A percentile compares a stretch with the other conserved stretches of the same genome.
Evolutionary conservation across 2,329 filamentous ascomycete genomes (phyloP).

Genomic region (Cercospora janseana): DNA sequence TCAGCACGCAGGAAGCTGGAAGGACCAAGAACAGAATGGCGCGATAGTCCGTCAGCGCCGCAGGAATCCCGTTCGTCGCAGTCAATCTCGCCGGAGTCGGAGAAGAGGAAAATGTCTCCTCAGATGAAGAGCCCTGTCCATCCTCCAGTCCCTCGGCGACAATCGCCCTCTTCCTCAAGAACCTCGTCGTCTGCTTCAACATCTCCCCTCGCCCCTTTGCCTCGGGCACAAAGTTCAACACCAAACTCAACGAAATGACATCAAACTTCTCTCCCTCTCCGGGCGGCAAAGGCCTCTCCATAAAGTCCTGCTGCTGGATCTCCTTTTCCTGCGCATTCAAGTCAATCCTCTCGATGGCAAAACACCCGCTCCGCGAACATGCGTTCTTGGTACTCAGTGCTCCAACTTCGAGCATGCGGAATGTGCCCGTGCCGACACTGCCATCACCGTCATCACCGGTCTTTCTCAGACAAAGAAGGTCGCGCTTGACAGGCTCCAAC

Average conservation of each 20-base stretch:
- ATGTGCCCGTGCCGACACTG: too few relatives aligned
- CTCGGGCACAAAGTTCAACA: slow-evolving; percentile 90
- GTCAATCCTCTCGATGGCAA: slow-evolving; percentile 82
- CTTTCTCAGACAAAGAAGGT: neutral
- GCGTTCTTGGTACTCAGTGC: slow-evolving; percentile 81
- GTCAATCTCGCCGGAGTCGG: neutral
- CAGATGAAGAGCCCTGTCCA: neutral
- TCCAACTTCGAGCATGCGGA: slow-evolving; percentile 83
- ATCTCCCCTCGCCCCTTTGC: slow-evolving; percentile 74
- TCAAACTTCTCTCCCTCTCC: slow-evolving; percentile 61
- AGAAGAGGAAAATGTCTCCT: neutral
- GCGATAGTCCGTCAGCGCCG: neutral
- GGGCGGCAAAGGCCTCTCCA: slow-evolving; percentile 74
- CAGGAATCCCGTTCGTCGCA: slow-evolving; percentile 19
- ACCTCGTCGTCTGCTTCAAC: slow-evolving; percentile 71
- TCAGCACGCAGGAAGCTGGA: slow-evolving; percentile 80
- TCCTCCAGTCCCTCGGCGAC: neutral
- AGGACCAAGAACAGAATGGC: slow-evolving; percentile 75
- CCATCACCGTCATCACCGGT: too few relatives aligned
- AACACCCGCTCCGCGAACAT: slow-evolving; percentile 68
- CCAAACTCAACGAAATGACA: slow-evolving; percentile 85
- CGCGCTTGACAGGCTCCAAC: slow-evolving; percentile 41
- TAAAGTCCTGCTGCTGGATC: slow-evolving; percentile 90
- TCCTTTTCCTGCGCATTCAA: slow-evolving; percentile 78
- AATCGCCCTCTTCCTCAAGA: slow-evolving; percentile 51